Evolutionary conservation across 345 rosid genomes (phyloP), one percentile per base, ranked within the genome.

Genomic region (Crucihimalaya himalaica): DNA sequence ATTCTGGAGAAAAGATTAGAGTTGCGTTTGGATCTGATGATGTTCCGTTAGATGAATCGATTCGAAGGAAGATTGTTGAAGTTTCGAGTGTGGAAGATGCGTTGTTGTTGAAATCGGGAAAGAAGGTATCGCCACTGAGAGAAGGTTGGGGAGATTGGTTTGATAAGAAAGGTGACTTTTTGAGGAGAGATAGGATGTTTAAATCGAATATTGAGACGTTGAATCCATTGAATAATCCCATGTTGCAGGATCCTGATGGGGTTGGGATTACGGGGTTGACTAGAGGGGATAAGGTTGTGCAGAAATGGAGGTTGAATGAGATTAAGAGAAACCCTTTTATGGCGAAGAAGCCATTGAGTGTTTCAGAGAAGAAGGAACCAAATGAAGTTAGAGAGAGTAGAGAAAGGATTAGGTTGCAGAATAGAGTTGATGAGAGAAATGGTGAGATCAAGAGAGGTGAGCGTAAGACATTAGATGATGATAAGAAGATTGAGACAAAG

Each of bases 61-160:
- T 89, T 48, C 80, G 97, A 79, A 82, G 82, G 79, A 90, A 95
- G 80, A 72, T 90, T 70, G 84, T 67, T 13, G 86, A 83, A 76
- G 96, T 90, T 48, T 35, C 48, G 14, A 84, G 87, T 34, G 75
- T 92, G 29, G 98, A 92, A 66, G 98, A 92, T 46, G 93, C 88
- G 3, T 81, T 92, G 59, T 15, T 95, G 83, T 52, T 92, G 76
- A 95, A 90, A 76, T 46, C 43, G 1, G 88, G 87, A 29, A 84
- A 78, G 80, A 80, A 80, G 16, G 82, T 54, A 11, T 91, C 93
- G 1, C 89, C 95, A 1, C 72, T 95, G 71, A 85, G 98, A 66
- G 86, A 88, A 68, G 96, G 89, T 19, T 95, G 99, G 99, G 97
- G 98, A 1, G 97, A 87, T 64, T 92, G 99, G 97, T 92, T 95